Evolutionary conservation across 176 grass and related monocot genomes (phyloP).

Genomic region (Eragrostis nindensis): DNA sequence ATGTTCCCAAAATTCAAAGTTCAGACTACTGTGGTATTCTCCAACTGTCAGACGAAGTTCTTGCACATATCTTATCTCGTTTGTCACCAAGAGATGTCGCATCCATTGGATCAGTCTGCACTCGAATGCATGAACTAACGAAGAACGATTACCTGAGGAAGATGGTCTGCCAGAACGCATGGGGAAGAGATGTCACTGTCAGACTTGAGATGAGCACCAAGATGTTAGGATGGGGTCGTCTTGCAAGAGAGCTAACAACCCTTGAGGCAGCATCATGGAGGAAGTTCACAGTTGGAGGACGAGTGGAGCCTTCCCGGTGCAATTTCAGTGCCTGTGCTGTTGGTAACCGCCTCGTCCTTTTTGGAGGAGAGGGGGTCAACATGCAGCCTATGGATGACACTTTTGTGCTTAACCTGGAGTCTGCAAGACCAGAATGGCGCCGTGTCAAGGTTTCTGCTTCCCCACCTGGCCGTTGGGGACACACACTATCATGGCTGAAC

Average conservation of each 20-base stretch:
- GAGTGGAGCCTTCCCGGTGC: constrained; percentile 93
- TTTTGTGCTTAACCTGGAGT: constrained; percentile 91
- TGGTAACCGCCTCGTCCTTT: constrained; percentile 88
- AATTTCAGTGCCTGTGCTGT: constrained; percentile 95
- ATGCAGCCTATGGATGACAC: constrained; percentile 99
- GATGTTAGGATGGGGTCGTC: constrained; percentile 83
- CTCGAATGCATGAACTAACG: constrained; percentile 78
- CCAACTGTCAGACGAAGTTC: constrained; percentile 92
- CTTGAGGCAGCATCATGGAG: constrained; percentile 94
- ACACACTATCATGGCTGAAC: constrained; percentile 89
- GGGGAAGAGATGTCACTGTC: constrained; percentile 88
- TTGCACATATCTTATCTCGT: constrained; percentile 87
- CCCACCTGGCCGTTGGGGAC: constrained; percentile 90
- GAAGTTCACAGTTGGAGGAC: constrained; percentile 88
- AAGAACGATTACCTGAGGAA: constrained; percentile 89
- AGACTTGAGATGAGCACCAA: constrained; percentile 86
- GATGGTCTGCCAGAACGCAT: constrained; percentile 92
- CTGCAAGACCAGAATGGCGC: constrained; percentile 77
- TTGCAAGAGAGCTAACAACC: constrained; percentile 96
- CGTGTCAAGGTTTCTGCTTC: constrained; percentile 84
- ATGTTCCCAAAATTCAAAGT: constrained; percentile 33
- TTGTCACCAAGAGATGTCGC: constrained; percentile 83
- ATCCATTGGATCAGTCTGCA: constrained; percentile 90
- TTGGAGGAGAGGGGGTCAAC: constrained; percentile 90
- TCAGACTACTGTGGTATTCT: constrained; percentile 69